phyloP scores from a whole-genome alignment of 805 yeast genomes.

The Nakazawaea siamensis region DNA sequence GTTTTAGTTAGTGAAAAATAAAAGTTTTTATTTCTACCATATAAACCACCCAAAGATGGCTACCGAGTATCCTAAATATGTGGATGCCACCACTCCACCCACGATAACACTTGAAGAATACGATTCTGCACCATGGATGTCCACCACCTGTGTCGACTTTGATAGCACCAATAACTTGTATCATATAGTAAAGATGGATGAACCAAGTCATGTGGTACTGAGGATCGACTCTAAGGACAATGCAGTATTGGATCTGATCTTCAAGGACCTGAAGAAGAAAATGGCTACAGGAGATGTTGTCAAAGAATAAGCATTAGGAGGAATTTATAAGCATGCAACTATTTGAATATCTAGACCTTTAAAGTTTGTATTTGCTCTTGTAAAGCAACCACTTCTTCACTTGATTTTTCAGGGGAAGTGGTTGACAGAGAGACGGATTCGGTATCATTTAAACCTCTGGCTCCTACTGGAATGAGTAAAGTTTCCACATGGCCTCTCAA shows the following conservation, averaged over 20 bases:
- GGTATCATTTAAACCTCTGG: neutral
- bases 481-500: slow-evolving; percentile 33
- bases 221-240: slow-evolving; percentile 27
- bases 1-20: neutral
- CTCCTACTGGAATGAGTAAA: slow-evolving; percentile 8
- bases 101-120: slow-evolving; percentile 35
- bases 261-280: slow-evolving; percentile 35
- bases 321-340: neutral
- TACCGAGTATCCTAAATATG: slow-evolving; percentile 14
- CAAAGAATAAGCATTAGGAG: too few species aligned
- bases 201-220: slow-evolving; percentile 36
- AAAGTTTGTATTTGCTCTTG: too few species aligned
- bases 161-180: slow-evolving; percentile 20
- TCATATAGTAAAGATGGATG: slow-evolving; percentile 37
- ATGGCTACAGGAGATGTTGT: too few species aligned
- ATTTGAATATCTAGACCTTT: too few species aligned
- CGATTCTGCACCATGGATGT: slow-evolving; percentile 46
- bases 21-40: neutral
- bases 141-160: slow-evolving; percentile 38
- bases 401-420: too few species aligned
- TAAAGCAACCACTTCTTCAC: too few species aligned
- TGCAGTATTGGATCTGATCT: slow-evolving; percentile 33
- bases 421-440: too few species aligned
- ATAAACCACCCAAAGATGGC: neutral
- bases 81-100: slow-evolving; percentile 37